Percentiles rank a stretch among this genome's conserved stretches.
These are phyloP conservation scores for Pterocarpus macrocarpus DNA, from an alignment of 306 rosid species.

Conservation along the genomic window DNA sequence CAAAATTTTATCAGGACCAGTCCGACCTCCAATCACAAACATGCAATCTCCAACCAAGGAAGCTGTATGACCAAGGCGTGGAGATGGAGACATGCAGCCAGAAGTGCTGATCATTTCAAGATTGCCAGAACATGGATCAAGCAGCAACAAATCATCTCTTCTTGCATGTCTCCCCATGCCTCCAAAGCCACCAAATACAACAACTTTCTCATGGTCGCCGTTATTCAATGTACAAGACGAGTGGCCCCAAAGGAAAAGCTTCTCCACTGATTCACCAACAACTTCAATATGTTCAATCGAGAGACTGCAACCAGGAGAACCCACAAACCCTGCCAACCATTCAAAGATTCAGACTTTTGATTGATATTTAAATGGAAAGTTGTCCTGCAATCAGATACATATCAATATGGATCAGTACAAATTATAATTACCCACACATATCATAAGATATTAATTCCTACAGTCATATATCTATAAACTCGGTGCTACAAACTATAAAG, in stretches of 20 bases:
- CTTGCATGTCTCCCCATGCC: constrained; percentile 90
- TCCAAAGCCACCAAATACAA: constrained; percentile 95
- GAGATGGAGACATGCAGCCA: constrained; percentile 63
- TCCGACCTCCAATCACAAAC: constrained; percentile 91
- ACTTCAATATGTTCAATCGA: constrained; percentile 63
- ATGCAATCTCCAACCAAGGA: constrained; percentile 69
- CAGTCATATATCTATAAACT: constrained; percentile 14
- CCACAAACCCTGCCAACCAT: constrained; percentile 85
- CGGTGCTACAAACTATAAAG: neutral
- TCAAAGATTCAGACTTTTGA: constrained; percentile 86
- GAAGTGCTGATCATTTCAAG: constrained; percentile 53
- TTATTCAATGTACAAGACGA: constrained; percentile 62
- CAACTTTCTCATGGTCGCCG: constrained; percentile 49
- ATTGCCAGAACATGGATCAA: constrained; percentile 66
- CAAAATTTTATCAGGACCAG: constrained; percentile 82
- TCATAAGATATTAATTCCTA: constrained; percentile 9
- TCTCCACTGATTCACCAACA: constrained; percentile 72
- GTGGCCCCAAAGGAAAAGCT: constrained; percentile 93
- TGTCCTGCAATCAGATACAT: constrained; percentile 82
- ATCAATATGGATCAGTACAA: constrained; percentile 56
- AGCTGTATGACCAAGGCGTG: constrained; percentile 82
- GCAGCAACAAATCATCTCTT: constrained; percentile 68
- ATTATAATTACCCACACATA: constrained; percentile 34
- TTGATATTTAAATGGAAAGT: constrained; percentile 69
- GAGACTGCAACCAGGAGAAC: constrained; percentile 54